Evolutionary conservation across 1,139 yeast species (phyloP).

Genomic region (Pneumocystis carinii): DNA sequence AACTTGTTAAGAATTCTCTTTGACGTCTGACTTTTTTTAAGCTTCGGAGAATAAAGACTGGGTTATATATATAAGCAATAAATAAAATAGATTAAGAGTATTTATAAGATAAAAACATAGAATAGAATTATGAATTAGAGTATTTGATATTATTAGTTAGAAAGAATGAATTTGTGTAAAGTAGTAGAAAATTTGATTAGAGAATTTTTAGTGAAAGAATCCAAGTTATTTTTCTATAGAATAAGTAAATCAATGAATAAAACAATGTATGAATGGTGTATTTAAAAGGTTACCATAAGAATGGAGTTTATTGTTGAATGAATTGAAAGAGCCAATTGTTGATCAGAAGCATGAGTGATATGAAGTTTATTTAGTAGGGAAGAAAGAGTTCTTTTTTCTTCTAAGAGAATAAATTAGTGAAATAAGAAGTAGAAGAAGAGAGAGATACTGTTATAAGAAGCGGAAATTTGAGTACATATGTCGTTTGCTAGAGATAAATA

Average conservation of each 20-base stretch:
- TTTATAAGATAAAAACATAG: background rate
- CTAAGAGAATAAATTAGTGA: background rate
- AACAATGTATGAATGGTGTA: too few species aligned
- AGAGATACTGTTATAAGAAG: background rate
- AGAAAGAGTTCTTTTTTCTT: conserved; percentile 1
- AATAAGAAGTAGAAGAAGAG: background rate
- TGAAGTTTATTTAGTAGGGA: conserved; percentile 3
- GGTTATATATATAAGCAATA: too few species aligned
- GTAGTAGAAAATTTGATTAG: background rate
- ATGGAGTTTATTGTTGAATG: background rate
- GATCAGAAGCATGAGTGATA: background rate
- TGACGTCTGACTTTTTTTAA: background rate
- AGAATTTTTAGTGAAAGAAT: background rate
- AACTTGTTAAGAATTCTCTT: background rate
- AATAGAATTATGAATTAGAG: background rate
- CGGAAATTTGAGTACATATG: background rate
- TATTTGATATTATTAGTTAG: background rate
- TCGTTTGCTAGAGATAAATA: background rate
- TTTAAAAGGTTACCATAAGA: background rate
- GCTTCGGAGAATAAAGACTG: too few species aligned
- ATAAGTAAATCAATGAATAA: too few species aligned
- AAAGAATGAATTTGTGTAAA: background rate
- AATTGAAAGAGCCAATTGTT: background rate
- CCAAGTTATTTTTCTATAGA: background rate
- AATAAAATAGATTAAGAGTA: background rate